Evolutionary conservation across 208 protist genomes (phyloP).

Genomic region (Acanthamoeba quina): DNA sequence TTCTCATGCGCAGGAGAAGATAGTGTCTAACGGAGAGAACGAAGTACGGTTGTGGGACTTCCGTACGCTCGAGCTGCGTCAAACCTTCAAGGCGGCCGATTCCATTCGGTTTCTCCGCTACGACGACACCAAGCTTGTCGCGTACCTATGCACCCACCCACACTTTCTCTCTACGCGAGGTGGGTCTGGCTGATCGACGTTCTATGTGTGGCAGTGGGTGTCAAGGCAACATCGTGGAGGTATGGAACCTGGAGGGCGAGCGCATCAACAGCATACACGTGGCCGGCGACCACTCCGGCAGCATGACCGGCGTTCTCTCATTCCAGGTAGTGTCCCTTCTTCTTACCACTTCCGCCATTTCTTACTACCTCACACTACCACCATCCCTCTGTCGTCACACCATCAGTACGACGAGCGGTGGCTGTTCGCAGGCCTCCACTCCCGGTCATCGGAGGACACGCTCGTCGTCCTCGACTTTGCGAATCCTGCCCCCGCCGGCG

Average conservation of each 20-base stretch:
- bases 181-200: background rate
- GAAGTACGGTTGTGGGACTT: constrained; percentile 7
- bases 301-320: background rate
- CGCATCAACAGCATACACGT: background rate
- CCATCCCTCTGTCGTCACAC: background rate
- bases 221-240: background rate
- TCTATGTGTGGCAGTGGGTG: background rate
- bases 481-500: background rate
- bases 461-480: background rate
- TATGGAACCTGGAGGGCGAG: background rate
- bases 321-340: background rate
- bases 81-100: background rate
- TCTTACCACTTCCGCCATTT: background rate
- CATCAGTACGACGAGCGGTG: background rate
- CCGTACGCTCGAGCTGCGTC: background rate
- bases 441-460: background rate
- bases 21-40: background rate
- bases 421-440: constrained; percentile 1
- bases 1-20: constrained; percentile 3
- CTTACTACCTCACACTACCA: background rate
- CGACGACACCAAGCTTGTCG: background rate
- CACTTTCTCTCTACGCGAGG: no score
- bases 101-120: constrained; percentile 17
- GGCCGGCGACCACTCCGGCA: background rate
- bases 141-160: no score